phyloP scores from a whole-genome alignment of 2,329 filamentous ascomycete species.

The Colletotrichum chrysophilum region DNA sequence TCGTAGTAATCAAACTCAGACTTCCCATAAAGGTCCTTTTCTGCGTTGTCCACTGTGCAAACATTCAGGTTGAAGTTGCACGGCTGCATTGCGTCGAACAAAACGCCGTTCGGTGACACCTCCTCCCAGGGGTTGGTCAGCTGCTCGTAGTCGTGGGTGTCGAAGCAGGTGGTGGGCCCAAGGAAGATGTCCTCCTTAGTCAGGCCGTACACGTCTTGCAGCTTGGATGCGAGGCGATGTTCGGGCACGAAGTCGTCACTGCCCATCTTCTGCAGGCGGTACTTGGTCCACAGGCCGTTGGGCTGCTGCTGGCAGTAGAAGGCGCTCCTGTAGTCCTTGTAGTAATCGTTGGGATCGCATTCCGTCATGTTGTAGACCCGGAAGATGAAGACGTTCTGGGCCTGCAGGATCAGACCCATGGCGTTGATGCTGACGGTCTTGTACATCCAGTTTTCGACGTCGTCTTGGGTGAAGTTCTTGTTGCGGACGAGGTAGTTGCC shows the following conservation, averaged over 20 bases:
- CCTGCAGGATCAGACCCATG: neutral
- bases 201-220: neutral
- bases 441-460: conserved; percentile 6
- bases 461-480: neutral
- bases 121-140: neutral
- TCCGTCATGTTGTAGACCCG: neutral
- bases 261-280: neutral
- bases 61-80: neutral
- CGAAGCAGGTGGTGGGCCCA: neutral
- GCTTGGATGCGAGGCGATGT: neutral
- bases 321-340: neutral
- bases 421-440: neutral
- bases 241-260: neutral
- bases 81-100: neutral
- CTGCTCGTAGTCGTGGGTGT: neutral
- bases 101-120: neutral
- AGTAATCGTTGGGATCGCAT: neutral
- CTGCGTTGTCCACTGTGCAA: neutral
- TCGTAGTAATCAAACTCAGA: neutral
- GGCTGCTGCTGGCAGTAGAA: neutral
- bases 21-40: neutral
- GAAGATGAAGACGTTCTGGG: neutral
- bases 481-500: neutral
- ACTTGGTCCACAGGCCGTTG: neutral
- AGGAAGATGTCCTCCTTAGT: neutral